Conservation (phyloP, 257 asterid genomes). For the Gynochthodes officinalis region DNA sequence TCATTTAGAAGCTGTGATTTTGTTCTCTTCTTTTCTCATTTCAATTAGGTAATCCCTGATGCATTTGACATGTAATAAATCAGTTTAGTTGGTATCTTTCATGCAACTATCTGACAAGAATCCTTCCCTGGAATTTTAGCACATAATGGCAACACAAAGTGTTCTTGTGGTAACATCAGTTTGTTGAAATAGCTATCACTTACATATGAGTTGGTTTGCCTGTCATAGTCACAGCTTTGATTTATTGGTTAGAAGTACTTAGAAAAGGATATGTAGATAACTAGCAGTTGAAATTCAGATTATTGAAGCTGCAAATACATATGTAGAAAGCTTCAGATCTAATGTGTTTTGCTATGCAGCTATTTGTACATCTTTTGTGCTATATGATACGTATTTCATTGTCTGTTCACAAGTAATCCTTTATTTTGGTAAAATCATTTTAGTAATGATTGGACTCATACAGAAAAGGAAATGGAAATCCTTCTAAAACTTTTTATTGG, state of each 20-base stretch:
- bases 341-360: too few relatives aligned
- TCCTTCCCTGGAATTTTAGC: too few relatives aligned
- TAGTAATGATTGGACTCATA: too few relatives aligned
- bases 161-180: not conserved
- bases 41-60: not conserved
- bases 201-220: not conserved
- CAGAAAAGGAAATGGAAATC: not conserved
- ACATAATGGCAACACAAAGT: too few relatives aligned
- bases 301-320: not conserved
- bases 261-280: not conserved
- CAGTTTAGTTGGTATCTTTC: too few relatives aligned
- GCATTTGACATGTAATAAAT: not conserved
- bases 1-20: not conserved
- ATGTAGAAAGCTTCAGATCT: not conserved
- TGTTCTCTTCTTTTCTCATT: not conserved
- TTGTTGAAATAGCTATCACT: not conserved
- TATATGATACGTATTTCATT: not conserved
- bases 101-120: too few relatives aligned
- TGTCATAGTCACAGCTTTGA: not conserved
- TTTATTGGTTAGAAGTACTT: not conserved
- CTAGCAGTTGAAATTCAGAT: not conserved
- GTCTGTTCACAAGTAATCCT: too few relatives aligned
- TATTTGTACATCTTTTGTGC: not conserved
- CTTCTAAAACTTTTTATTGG: not conserved
- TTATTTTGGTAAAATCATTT: not conserved